Conservation (phyloP, 345 rosid genomes). For the Lepidium africanum region DNA sequence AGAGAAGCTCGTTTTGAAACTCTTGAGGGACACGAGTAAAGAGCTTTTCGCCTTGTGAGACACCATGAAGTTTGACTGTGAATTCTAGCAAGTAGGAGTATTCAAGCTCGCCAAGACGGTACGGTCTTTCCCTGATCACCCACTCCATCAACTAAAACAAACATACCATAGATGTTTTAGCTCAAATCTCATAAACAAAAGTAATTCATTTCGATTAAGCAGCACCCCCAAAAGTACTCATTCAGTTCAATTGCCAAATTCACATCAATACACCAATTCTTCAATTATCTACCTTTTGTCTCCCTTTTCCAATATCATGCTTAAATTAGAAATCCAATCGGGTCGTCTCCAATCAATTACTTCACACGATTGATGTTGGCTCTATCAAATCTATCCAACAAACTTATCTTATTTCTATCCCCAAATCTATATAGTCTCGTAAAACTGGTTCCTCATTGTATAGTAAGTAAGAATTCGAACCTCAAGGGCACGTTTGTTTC, state of each 20-base stretch:
- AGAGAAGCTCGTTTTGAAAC: conserved; percentile 80
- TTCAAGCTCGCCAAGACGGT: conserved; percentile 70
- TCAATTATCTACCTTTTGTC: not conserved
- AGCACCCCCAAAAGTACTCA: not conserved
- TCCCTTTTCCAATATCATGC: not conserved
- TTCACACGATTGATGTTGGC: not conserved
- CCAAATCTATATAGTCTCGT: not conserved
- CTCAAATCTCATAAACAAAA: not conserved
- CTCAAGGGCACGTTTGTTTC: conserved; percentile 67
- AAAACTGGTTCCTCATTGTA: not conserved
- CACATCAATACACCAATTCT: not conserved
- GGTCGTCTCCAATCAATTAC: not conserved
- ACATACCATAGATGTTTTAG: not conserved
- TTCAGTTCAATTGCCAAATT: not conserved
- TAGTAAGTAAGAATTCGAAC: not conserved
- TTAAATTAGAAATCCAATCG: not conserved
- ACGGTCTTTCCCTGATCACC: conserved; percentile 86
- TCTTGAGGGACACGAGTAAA: conserved; percentile 62
- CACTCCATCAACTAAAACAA: conserved; percentile 82
- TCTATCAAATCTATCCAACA: not conserved
- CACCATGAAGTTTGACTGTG: conserved; percentile 66
- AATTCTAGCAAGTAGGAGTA: conserved; percentile 82
- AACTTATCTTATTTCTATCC: not conserved
- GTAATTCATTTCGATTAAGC: not conserved
- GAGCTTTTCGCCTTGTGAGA: conserved; percentile 67